Base-by-base conservation (phyloP, 148 eudicot genomes). In the Vaccinium darrowii region DNA sequence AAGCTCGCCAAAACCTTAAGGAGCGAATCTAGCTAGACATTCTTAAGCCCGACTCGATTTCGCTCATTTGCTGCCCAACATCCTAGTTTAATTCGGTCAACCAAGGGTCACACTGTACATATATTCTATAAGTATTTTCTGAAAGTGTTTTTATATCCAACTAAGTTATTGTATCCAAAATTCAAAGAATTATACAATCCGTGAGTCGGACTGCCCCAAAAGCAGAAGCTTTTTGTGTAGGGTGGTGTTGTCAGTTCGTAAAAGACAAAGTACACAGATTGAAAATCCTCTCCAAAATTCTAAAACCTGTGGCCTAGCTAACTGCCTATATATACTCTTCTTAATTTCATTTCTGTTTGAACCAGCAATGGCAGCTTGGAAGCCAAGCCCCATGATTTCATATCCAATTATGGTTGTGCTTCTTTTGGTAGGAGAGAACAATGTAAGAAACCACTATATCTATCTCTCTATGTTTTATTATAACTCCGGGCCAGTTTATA, bases 351-450 rank as follows among this genome's bases (percentile, higher is more conserved):
- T 63, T 27, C 43, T 57, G 23, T 80, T 58, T 21, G 82, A 33
- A 18, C 51, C 71, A 58, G 82, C 71, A 80, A 80, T 80, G 82
- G 82, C 71, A 58, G 63, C 47, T 43, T 43, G 72, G 71, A 58
- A 80, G 16, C 47, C 71, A 36, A 9, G 71, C 52, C 2, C 58
- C 21, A 13, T 58, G 30, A 80, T 19, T 1, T 58, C 58, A 11
- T 79, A 8, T 54, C 51, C 58, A 8, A 39, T 80, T 2, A 30
- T 80, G 27, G 47, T 43, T 43, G 47, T 58, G 67, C 33, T 80
- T 80, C 71, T 80, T 12, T n/a, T 80, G 19, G 8, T 19, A 21
- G 39, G 18, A 80, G 71, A 80, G 33, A 80, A 80, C 71, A 60
- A 58, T 80, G 82, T 80, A 80, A 58, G 82, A 47, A 79, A 80